Evolutionary conservation across 495 filamentous ascomycete species (phyloP).

Genomic region (Platismatia glauca): DNA sequence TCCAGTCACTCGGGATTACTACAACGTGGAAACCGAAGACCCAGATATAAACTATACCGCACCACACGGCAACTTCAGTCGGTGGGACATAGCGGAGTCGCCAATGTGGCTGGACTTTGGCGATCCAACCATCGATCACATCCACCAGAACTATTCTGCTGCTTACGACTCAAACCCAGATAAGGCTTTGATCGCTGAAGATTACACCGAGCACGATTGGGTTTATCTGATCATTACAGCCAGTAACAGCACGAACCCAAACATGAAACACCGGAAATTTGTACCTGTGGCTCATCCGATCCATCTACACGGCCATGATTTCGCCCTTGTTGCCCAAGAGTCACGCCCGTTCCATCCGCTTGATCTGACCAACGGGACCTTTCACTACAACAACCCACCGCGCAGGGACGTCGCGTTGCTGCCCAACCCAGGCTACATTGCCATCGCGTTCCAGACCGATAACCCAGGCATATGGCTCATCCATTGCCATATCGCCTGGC

Average conservation of each 20-base stretch:
- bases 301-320: no score
- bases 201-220: conserved; percentile 24
- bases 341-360: no score
- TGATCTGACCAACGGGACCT: conserved; percentile 32
- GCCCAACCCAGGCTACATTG: conserved; percentile 38
- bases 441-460: conserved; percentile 43
- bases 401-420: conserved; percentile 53
- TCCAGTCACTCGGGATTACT: no score
- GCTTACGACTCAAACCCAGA: background rate
- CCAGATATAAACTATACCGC: no score
- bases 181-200: background rate
- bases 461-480: conserved; percentile 36
- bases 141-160: conserved; percentile 7
- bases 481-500: conserved; percentile 36
- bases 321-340: no score
- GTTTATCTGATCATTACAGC: conserved; percentile 10
- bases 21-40: no score
- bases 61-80: no score
- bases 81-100: no score
- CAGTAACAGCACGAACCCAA: no score
- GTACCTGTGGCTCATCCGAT: conserved; percentile 14
- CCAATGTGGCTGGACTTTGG: conserved; percentile 35
- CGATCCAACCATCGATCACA: conserved; percentile 33
- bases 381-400: conserved; percentile 41
- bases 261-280: no score